Conservation (phyloP, 2,329 filamentous ascomycete genomes). For the Penicillium sp. region DNA sequence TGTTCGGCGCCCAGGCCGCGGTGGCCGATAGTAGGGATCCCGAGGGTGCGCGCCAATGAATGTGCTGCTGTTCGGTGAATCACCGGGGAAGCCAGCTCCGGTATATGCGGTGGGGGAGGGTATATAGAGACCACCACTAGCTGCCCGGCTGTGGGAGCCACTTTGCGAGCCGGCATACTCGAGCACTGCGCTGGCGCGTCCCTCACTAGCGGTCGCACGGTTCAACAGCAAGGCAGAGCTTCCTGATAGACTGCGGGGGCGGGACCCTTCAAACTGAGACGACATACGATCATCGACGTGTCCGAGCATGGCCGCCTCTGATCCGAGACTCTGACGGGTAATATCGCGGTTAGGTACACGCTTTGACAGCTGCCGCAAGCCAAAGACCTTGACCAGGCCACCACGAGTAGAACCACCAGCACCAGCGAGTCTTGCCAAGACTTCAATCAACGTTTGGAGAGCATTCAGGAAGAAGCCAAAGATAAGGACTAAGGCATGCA, state of each 20-base stretch:
- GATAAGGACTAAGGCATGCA: constrained; percentile 80
- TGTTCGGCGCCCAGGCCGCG: constrained; percentile 67
- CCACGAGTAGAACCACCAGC: constrained; percentile 75
- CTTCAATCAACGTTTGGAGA: constrained; percentile 84
- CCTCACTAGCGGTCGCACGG: constrained; percentile 45
- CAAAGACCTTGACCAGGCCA: constrained; percentile 83
- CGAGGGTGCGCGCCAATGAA: constrained; percentile 52
- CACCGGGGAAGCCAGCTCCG: constrained; percentile 51
- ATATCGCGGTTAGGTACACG: constrained; percentile 64
- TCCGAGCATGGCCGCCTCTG: constrained; percentile 76
- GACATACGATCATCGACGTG: constrained; percentile 65
- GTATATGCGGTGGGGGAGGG: constrained; percentile 78
- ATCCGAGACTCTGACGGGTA: constrained; percentile 77
- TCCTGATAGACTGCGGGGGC: constrained; percentile 59
- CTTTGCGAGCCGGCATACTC: constrained; percentile 53
- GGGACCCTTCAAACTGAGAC: constrained; percentile 52
- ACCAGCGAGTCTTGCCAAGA: constrained; percentile 76
- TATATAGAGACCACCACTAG: constrained; percentile 62
- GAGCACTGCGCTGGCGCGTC: constrained; percentile 52
- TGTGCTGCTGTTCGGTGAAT: constrained; percentile 41
- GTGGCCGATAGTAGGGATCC: constrained; percentile 87
- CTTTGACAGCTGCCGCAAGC: constrained; percentile 81
- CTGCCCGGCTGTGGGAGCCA: constrained; percentile 51
- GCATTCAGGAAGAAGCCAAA: constrained; percentile 94
- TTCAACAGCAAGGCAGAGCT: constrained; percentile 63